These are phyloP conservation scores for Suillus variegatus DNA, from an alignment of 768 basidiomycete genomes.

Conservation along the genomic window DNA sequence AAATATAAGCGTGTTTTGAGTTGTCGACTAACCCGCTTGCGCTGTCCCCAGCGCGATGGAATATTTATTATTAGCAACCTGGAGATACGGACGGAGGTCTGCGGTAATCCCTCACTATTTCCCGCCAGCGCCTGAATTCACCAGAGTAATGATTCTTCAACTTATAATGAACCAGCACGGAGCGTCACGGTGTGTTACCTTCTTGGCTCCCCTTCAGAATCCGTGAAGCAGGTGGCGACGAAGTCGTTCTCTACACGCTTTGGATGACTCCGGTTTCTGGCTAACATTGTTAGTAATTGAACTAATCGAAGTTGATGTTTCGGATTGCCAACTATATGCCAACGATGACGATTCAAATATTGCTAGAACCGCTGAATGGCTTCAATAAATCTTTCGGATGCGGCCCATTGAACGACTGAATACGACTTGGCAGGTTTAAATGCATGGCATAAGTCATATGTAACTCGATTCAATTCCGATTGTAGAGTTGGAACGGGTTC, in stretches of 20 bases:
- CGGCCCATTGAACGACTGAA: neutral
- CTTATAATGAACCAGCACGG: neutral
- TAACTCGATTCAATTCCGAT: neutral
- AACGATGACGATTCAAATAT: neutral
- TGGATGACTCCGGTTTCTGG: neutral
- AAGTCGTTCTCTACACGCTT: conserved; percentile 79
- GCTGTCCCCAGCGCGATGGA: neutral
- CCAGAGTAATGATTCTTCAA: neutral
- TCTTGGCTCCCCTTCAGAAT: conserved; percentile 94
- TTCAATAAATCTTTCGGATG: neutral
- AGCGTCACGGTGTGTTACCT: neutral
- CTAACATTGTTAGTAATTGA: neutral
- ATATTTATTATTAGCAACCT: neutral
- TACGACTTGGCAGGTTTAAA: neutral
- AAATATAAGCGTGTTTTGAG: neutral
- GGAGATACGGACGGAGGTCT: neutral
- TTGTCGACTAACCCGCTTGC: neutral
- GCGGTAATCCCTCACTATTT: neutral
- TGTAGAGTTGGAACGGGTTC: neutral
- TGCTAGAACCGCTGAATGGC: neutral
- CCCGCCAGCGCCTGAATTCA: neutral
- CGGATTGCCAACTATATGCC: neutral
- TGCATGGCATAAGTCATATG: neutral
- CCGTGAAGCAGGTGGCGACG: conserved; percentile 92
- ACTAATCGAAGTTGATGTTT: neutral